A percentile compares a stretch with the other conserved stretches of the same genome.
Conservation (phyloP, 2,329 filamentous ascomycete species). For the Hypoxylon sp. region DNA sequence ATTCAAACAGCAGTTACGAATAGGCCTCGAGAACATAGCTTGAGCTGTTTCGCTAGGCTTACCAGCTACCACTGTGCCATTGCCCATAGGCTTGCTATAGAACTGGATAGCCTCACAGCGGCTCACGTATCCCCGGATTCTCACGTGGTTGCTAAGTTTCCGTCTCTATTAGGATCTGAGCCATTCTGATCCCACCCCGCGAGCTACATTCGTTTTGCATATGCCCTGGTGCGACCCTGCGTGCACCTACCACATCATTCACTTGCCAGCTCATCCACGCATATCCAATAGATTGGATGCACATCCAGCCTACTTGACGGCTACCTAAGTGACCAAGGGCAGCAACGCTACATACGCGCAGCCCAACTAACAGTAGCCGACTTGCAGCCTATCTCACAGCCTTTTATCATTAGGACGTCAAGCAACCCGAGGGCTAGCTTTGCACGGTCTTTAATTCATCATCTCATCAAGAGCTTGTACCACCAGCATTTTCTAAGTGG, state of each 20-base stretch:
- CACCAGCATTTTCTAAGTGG: conserved; percentile 28
- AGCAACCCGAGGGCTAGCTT: conserved; percentile 38
- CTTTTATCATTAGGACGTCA: conserved; percentile 45
- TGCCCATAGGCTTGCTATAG: conserved; percentile 38
- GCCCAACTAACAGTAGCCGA: conserved; percentile 56
- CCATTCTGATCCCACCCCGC: conserved; percentile 55
- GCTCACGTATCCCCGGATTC: conserved; percentile 38
- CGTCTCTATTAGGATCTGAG: conserved; percentile 49
- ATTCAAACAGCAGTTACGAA: conserved; percentile 45
- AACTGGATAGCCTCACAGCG: conserved; percentile 42
- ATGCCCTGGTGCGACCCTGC: conserved; percentile 64
- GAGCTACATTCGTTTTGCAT: conserved; percentile 64
- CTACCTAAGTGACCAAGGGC: conserved; percentile 55
- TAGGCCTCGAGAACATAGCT: conserved; percentile 46
- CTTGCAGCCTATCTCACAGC: conserved; percentile 44
- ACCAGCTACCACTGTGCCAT: conserved; percentile 45
- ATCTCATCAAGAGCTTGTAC: conserved; percentile 34
- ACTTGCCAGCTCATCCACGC: conserved; percentile 70
- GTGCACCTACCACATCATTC: conserved; percentile 60
- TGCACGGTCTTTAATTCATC: conserved; percentile 40
- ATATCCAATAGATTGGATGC: conserved; percentile 66
- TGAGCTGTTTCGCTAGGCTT: conserved; percentile 49
- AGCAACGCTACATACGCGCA: conserved; percentile 56
- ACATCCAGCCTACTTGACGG: conserved; percentile 55
- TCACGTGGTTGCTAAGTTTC: conserved; percentile 41